These are phyloP conservation scores for Cyclostephanos tholiformis DNA, from an alignment of 108 stramenopile species.

Conservation along the genomic window DNA sequence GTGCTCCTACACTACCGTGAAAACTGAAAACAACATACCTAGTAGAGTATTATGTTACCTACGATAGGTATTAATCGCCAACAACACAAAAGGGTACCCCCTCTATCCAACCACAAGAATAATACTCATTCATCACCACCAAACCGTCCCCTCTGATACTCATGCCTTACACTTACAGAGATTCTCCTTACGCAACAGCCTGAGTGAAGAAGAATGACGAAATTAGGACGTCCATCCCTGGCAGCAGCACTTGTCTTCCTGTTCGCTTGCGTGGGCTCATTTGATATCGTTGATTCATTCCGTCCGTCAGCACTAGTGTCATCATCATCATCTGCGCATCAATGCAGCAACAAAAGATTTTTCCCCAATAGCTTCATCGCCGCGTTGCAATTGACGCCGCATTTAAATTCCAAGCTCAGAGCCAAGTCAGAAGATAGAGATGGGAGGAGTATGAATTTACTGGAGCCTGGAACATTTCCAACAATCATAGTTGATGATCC, in stretches of 20 bases:
- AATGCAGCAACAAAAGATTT: not conserved
- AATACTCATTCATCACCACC: no score
- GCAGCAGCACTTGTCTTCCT: not conserved
- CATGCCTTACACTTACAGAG: no score
- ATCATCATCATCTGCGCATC: not conserved
- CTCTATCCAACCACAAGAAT: no score
- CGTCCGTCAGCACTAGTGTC: not conserved
- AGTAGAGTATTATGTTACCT: no score
- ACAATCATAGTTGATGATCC: conserved; percentile 37
- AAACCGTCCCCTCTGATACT: no score
- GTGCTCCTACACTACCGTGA: no score
- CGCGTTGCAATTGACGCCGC: not conserved
- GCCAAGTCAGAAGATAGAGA: not conserved
- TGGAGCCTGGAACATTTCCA: conserved; percentile 30
- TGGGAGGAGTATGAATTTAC: conserved; percentile 3
- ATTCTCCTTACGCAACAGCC: no score
- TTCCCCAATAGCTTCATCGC: not conserved
- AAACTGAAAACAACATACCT: no score
- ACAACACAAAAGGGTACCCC: no score
- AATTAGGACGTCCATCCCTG: not conserved
- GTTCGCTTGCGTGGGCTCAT: not conserved
- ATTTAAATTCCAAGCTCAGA: not conserved
- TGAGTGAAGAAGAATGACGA: not conserved
- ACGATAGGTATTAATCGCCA: no score
- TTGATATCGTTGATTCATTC: not conserved